Conservation (phyloP, 2,329 filamentous ascomycete genomes). For the Neofusicoccum kwambonambiense region DNA sequence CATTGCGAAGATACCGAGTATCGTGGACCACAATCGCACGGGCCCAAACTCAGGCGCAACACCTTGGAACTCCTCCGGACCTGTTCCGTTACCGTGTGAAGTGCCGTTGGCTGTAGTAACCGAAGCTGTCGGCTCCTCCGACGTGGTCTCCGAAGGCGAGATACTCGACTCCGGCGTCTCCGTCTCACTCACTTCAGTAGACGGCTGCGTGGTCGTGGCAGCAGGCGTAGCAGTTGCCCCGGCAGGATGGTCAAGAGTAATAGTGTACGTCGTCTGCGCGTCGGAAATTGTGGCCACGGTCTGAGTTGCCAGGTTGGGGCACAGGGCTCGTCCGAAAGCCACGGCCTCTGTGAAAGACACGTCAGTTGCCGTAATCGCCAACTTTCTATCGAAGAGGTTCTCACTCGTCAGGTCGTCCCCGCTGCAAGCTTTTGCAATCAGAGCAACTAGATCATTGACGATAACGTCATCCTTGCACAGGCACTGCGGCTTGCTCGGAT, state of each 20-base stretch:
- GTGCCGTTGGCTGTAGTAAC: not conserved
- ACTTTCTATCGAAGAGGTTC: not conserved
- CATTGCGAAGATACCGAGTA: conserved; percentile 11
- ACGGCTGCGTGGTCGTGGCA: not conserved
- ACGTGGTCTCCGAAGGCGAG: not conserved
- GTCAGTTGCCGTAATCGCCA: not conserved
- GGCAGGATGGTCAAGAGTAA: not conserved
- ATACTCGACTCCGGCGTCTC: not conserved
- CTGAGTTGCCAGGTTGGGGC: not conserved
- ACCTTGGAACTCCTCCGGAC: not conserved
- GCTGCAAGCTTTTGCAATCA: not conserved
- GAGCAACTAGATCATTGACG: not conserved
- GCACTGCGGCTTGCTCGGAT: conserved; percentile 13
- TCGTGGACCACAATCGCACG: conserved; percentile 7
- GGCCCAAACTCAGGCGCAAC: conserved; percentile 10
- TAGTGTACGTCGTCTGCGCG: not conserved
- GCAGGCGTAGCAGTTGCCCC: not conserved
- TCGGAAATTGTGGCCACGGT: not conserved
- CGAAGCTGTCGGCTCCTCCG: not conserved
- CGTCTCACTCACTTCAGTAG: not conserved
- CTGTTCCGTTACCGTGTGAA: not conserved
- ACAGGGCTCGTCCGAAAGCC: not conserved
- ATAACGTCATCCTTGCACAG: conserved; percentile 9
- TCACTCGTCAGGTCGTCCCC: conserved; percentile 5
- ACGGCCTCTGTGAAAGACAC: not conserved